These are phyloP conservation scores for Diospyros lotus DNA, from an alignment of 148 eudicot genomes.

Conservation along the genomic window DNA sequence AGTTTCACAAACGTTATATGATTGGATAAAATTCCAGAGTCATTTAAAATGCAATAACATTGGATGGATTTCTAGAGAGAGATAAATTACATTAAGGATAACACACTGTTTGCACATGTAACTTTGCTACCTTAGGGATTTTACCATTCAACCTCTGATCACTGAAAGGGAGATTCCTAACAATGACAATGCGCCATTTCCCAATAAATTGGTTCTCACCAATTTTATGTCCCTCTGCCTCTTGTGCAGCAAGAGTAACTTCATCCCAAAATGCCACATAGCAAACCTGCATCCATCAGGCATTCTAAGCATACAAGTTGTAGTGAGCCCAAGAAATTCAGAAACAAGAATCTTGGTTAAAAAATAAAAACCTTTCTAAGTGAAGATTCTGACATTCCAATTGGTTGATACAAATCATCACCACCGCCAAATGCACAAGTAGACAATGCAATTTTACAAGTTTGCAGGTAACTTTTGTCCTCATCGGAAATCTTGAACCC, in stretches of 20 bases:
- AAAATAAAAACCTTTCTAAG: constrained; percentile 53
- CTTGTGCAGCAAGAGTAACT: constrained; percentile 74
- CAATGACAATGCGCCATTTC: constrained; percentile 83
- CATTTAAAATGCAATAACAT: neutral
- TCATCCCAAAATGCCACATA: constrained; percentile 99
- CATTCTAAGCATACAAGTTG: constrained; percentile 14
- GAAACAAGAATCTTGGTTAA: neutral
- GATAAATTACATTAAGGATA: constrained; percentile 1
- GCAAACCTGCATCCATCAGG: constrained; percentile 61
- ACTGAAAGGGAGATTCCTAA: constrained; percentile 72
- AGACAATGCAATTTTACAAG: constrained; percentile 84
- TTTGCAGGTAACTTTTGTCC: constrained; percentile 68
- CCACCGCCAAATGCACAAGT: constrained; percentile 99
- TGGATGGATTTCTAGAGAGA: neutral
- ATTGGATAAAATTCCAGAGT: no score
- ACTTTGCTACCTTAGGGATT: constrained; percentile 78
- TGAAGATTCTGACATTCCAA: constrained; percentile 86
- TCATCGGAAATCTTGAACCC: constrained; percentile 78
- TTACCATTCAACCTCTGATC: constrained; percentile 96
- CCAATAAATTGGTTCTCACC: constrained; percentile 67
- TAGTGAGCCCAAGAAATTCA: neutral
- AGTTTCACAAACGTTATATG: neutral
- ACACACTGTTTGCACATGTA: neutral
- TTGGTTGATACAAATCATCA: constrained; percentile 98
- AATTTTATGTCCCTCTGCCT: constrained; percentile 52